Conservation (phyloP, 176 grass and related monocot genomes). For the sorghum (Sorghum bicolor) region Sorghum_bicolor_NCBIv3 NC_012870.2:59162001-59162500, state of each 20-base stretch:
- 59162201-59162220: constrained; percentile 33
- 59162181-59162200: neutral
- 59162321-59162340: neutral
- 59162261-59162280: constrained; percentile 87
- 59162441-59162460: constrained; percentile 67
- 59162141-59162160: constrained; percentile 29
- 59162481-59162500: constrained; percentile 49
- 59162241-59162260: constrained; percentile 47
- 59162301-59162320: constrained; percentile 62
- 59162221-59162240: constrained; percentile 35
- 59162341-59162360: neutral
- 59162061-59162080: constrained; percentile 83
- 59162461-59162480: constrained; percentile 73
- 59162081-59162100: constrained; percentile 95
- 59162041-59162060: constrained; percentile 73
- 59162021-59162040: constrained; percentile 81
- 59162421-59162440: constrained; percentile 88
- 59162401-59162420: constrained; percentile 49
- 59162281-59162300: constrained; percentile 87
- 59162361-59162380: neutral
- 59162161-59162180: constrained; percentile 2
- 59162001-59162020: constrained; percentile 30
- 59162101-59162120: constrained; percentile 95
- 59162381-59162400: constrained; percentile 27
- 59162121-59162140: constrained; percentile 55